Base-by-base conservation (phyloP, 75 land plant species). In the Pinus taeda region DNA sequence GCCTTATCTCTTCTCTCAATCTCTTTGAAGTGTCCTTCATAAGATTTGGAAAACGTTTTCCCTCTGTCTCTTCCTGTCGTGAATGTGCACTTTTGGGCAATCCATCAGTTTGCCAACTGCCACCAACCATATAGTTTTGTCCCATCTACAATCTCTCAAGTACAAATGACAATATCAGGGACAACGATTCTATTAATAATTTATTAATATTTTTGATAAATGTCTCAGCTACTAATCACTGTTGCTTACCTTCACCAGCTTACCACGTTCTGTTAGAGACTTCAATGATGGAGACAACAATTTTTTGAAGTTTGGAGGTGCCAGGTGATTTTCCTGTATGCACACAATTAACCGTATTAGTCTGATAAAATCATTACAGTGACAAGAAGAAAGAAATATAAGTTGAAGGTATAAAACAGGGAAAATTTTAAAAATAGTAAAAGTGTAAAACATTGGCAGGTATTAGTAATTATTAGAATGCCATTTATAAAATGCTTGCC, bases 231-330 rank as follows among this genome's bases (percentile, higher is more conserved):
- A 69, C 53, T 21, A 2, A 42, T 69, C 3, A 36, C 45, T 37
- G n/a, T 37, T 8, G 71, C 71, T 81, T 81, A 93, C 96, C 96
- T 91, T 93, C 9, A 88, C 81, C 74, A 93, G 73, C 77, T 80
- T 92, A 24, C 96, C 94, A 76, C 79, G 82, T 71, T 81, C 76
- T 4, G 88, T 78, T 84, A 91, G 76, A 57, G 81, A 71, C 79
- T 89, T 92, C 75, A 93, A 74, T 75, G 88, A 89, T 17, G 85
- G 67, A 45, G 92, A 86, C 69, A 93, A 72, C 49, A 88, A 57
- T 60, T 81, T 81, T 66, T 84, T 84, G 71, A 93, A 86, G 79
- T 87, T 84, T 42, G 88, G 78, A 60, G 90, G 87, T 30, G 94
- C 84, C 62, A 78, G 83, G 77, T 90, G 91, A 71, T 89, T 83